Conservation (phyloP, 352 stramenopile genomes). For the Phytophthora sp. region DNA sequence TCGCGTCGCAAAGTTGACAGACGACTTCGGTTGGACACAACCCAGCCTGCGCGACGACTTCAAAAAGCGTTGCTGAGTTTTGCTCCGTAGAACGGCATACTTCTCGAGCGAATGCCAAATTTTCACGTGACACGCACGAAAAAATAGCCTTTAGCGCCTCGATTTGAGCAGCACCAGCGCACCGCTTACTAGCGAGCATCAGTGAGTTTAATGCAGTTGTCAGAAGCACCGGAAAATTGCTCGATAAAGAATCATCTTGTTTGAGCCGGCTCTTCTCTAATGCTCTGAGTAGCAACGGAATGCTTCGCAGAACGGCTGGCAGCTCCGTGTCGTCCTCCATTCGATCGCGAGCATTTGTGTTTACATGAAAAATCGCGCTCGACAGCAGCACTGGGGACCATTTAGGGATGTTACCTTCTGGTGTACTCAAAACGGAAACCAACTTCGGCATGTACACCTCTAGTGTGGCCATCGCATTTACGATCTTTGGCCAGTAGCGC, state of each 20-base stretch:
- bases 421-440: constrained; percentile 7
- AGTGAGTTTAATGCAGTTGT: constrained; percentile 40
- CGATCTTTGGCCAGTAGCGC: constrained; percentile 63
- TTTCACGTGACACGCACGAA: constrained; percentile 45
- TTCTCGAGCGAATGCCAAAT: constrained; percentile 32
- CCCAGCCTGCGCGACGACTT: constrained; percentile 40
- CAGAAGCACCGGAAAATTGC: constrained; percentile 31
- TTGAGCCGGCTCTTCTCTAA: constrained; percentile 12
- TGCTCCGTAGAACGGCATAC: constrained; percentile 11
- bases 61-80: constrained; percentile 16
- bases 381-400: constrained; percentile 41
- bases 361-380: constrained; percentile 53
- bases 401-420: constrained; percentile 19
- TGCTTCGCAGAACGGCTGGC: constrained; percentile 38
- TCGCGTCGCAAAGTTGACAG: constrained; percentile 48
- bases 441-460: constrained; percentile 39
- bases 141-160: constrained; percentile 52
- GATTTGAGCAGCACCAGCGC: constrained; percentile 34
- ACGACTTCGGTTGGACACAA: constrained; percentile 52
- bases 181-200: constrained; percentile 45
- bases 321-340: constrained; percentile 46
- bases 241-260: constrained; percentile 10
- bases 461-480: constrained; percentile 44
- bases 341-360: constrained; percentile 46
- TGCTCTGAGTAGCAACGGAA: constrained; percentile 42